Evolutionary conservation across 192 early-diverging fungal species (phyloP).

Genomic region (Gaertneriomyces sp.): DNA sequence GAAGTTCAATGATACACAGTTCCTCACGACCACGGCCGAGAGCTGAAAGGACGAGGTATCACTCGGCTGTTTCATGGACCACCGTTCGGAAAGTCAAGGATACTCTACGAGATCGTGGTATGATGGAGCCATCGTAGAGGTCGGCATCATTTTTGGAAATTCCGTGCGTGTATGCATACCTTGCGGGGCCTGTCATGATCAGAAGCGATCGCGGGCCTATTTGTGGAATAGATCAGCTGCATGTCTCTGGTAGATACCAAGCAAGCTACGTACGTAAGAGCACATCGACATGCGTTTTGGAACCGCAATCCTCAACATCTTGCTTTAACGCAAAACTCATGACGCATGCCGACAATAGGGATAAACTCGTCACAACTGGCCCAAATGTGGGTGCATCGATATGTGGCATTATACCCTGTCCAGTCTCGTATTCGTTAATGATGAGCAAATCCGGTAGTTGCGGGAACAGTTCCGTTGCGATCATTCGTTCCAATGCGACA

Average conservation of each 20-base stretch:
- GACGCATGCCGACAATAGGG: constrained; percentile 59
- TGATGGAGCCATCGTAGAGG: constrained; percentile 29
- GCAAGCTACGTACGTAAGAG: not conserved
- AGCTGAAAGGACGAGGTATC: not conserved
- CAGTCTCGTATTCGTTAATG: constrained; percentile 53
- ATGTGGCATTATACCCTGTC: constrained; percentile 67
- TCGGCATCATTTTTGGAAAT: constrained; percentile 64
- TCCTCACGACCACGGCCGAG: constrained; percentile 4
- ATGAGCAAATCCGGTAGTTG: constrained; percentile 14
- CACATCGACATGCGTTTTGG: constrained; percentile 12
- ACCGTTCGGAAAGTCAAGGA: constrained; percentile 56
- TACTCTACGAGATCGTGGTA: constrained; percentile 59
- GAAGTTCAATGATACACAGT: constrained; percentile 48
- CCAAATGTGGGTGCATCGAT: constrained; percentile 63
- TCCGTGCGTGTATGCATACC: constrained; percentile 61
- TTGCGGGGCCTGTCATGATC: constrained; percentile 48
- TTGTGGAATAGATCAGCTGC: not conserved
- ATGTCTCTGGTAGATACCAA: not conserved
- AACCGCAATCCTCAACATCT: constrained; percentile 20
- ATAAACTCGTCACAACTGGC: constrained; percentile 54
- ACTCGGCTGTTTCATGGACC: not conserved
- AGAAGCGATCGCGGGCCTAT: constrained; percentile 58
- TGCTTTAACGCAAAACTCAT: constrained; percentile 54
- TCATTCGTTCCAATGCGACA: constrained; percentile 44
- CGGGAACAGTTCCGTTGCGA: constrained; percentile 34